Evolutionary conservation across 352 stramenopile genomes (phyloP).

Genomic region (Phytophthora ramorum): DNA sequence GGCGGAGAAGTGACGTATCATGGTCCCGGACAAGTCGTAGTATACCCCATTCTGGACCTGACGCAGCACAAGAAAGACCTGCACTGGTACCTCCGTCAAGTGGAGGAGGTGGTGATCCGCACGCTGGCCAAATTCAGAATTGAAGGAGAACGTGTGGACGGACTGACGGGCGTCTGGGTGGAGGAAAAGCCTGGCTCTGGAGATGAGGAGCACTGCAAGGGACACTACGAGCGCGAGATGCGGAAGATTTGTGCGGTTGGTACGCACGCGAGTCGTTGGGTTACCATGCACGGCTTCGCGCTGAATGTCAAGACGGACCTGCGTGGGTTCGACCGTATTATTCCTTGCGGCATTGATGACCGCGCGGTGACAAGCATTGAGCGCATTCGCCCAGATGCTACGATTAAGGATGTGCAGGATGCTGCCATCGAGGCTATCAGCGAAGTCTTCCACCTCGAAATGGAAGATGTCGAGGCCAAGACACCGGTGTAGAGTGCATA

Average conservation of each 20-base stretch:
- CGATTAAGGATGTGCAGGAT: slow-evolving; percentile 67
- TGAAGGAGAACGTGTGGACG: slow-evolving; percentile 89
- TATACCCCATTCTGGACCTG: slow-evolving; percentile 98
- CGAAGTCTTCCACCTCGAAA: slow-evolving; percentile 76
- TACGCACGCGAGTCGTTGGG: slow-evolving; percentile 95
- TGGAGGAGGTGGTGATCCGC: slow-evolving; percentile 97
- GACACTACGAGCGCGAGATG: slow-evolving; percentile 65
- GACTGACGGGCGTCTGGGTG: slow-evolving; percentile 97
- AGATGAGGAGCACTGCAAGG: slow-evolving; percentile 22
- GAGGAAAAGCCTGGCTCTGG: slow-evolving; percentile 42
- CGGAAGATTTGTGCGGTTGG: slow-evolving; percentile 97
- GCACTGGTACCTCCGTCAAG: slow-evolving; percentile 96
- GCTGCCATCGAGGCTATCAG: slow-evolving; percentile 69
- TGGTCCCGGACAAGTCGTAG: slow-evolving; percentile 97
- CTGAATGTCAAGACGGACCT: slow-evolving; percentile 97
- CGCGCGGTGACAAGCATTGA: slow-evolving; percentile 87
- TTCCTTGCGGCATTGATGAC: slow-evolving; percentile 97
- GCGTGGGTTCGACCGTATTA: slow-evolving; percentile 94
- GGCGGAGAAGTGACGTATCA: slow-evolving; percentile 99
- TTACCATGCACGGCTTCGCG: slow-evolving; percentile 98
- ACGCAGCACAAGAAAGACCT: slow-evolving; percentile 95
- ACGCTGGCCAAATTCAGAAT: slow-evolving; percentile 91
- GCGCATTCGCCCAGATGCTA: slow-evolving; percentile 53
- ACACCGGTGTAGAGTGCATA: slow-evolving; percentile 46
- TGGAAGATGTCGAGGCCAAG: slow-evolving; percentile 50